Evolutionary conservation across 228 moss, liverwort and hornwort species (phyloP).

Genomic region (Sphagnum magellanicum): DNA sequence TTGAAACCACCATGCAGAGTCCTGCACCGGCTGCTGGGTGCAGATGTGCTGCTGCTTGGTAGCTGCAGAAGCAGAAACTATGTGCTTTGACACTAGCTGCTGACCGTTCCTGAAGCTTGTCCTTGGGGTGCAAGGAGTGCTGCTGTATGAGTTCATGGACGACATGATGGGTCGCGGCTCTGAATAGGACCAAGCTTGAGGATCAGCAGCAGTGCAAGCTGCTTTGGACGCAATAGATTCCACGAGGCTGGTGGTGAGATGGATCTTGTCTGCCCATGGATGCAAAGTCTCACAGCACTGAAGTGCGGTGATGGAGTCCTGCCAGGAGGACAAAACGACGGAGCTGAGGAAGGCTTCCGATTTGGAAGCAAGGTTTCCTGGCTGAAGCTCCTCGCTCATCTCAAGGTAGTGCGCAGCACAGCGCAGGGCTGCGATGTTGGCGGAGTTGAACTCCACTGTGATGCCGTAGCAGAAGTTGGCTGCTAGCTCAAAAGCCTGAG

Average conservation of each 20-base stretch:
- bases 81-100: background rate
- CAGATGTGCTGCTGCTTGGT: constrained; percentile 13
- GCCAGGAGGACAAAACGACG: constrained; percentile 69
- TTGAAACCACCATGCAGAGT: constrained; percentile 67
- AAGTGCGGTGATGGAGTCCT: constrained; percentile 49
- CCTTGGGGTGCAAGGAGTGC: constrained; percentile 13
- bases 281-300: constrained; percentile 64
- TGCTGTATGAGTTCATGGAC: constrained; percentile 30
- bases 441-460: constrained; percentile 51
- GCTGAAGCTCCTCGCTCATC: constrained; percentile 67
- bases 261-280: constrained; percentile 62
- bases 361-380: constrained; percentile 64
- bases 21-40: too few relatives aligned
- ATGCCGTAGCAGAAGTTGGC: constrained; percentile 78
- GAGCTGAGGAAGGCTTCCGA: constrained; percentile 62
- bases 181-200: constrained; percentile 27
- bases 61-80: constrained; percentile 8
- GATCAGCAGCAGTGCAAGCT: constrained; percentile 51
- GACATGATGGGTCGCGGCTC: background rate
- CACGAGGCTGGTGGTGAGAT: constrained; percentile 52
- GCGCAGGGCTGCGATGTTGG: constrained; percentile 53
- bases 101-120: background rate
- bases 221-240: constrained; percentile 64
- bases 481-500: constrained; percentile 61
- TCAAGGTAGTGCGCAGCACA: constrained; percentile 70